Conservation (phyloP, 495 filamentous ascomycete species). For the Penicillium longicatenatum region DNA sequence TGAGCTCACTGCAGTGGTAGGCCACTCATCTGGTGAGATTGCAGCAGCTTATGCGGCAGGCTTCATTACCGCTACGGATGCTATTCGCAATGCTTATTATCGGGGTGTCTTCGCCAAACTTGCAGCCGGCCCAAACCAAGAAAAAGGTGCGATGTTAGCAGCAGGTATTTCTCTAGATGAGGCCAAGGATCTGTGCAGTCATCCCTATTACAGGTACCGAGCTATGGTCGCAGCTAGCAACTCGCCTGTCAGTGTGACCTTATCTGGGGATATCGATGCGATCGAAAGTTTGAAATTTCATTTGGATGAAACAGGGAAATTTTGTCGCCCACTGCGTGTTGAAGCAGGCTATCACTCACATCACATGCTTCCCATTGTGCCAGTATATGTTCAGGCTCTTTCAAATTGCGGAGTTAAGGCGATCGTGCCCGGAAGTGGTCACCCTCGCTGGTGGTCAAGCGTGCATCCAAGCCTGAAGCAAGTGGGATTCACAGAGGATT, state of each 20-base stretch:
- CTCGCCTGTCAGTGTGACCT: constrained; percentile 31
- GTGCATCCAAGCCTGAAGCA: background rate
- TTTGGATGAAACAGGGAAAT: constrained; percentile 12
- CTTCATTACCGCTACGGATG: constrained; percentile 27
- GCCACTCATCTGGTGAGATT: constrained; percentile 40
- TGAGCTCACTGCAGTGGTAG: constrained; percentile 15
- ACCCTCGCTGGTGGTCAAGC: constrained; percentile 26
- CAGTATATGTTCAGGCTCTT: background rate
- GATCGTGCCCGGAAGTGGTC: background rate
- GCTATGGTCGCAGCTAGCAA: constrained; percentile 31
- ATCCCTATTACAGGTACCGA: background rate
- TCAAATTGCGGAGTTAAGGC: background rate
- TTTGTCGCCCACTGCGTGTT: constrained; percentile 37
- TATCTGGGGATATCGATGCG: constrained; percentile 34
- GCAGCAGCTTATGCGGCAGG: constrained; percentile 37
- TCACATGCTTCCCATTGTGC: constrained; percentile 1
- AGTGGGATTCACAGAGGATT: background rate
- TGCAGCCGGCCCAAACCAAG: constrained; percentile 18
- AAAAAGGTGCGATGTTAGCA: constrained; percentile 51
- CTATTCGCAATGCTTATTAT: constrained; percentile 52
- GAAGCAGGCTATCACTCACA: constrained; percentile 12
- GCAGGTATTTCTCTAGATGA: constrained; percentile 48
- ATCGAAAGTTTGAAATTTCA: constrained; percentile 25
- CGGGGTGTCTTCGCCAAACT: constrained; percentile 33
- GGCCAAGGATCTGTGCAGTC: constrained; percentile 32